Percentiles rank a stretch among this genome's conserved stretches.
These are phyloP conservation scores for Aristolochia fimbriata DNA, from an alignment of 164 flowering plant species.

Conservation along the genomic window DNA sequence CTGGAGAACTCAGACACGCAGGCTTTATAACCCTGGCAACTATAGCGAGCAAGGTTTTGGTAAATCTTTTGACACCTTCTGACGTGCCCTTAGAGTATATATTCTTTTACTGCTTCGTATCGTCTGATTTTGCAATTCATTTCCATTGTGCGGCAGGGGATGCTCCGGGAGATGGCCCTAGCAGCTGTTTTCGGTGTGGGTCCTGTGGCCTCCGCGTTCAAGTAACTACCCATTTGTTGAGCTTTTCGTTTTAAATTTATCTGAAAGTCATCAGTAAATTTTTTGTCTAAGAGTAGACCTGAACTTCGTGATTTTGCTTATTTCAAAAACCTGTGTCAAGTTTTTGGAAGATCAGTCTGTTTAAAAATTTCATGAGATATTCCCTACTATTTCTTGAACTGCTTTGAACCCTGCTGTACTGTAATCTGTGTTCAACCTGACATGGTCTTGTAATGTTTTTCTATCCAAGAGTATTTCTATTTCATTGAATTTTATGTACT, in stretches of 20 bases:
- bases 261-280: not conserved
- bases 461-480: no score
- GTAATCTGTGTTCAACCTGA: no score
- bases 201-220: slow-evolving; percentile 22
- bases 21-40: slow-evolving; percentile 19
- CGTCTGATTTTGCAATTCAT: not conserved
- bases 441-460: no score
- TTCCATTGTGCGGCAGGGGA: slow-evolving; percentile 14
- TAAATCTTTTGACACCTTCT: not conserved
- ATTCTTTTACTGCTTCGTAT: not conserved
- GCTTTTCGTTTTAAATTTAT: no score
- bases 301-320: not conserved
- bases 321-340: not conserved
- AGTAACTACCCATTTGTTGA: slow-evolving; percentile 5
- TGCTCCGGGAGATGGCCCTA: slow-evolving; percentile 22
- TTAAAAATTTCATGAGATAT: no score
- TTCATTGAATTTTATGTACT: no score
- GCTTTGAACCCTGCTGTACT: no score
- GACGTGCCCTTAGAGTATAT: not conserved
- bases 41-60: slow-evolving; percentile 21
- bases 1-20: slow-evolving; percentile 5
- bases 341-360: no score
- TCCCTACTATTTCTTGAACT: no score
- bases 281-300: not conserved
- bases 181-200: slow-evolving; percentile 29